Conservation (phyloP, 106 monocot species). For the Acorus gramineus region DNA sequence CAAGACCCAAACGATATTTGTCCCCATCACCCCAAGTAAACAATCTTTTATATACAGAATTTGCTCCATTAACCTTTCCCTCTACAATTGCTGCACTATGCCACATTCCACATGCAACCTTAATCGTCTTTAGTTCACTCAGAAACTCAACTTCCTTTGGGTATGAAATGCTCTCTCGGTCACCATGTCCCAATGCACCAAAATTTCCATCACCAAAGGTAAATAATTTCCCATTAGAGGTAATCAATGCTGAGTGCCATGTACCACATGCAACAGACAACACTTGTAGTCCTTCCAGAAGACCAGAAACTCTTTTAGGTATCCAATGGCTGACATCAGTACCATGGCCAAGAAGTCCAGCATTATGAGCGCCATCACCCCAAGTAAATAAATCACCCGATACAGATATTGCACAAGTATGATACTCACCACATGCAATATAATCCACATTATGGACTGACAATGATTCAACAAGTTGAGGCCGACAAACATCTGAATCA, state of each 20-base stretch:
- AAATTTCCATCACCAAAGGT: slow-evolving; percentile 83
- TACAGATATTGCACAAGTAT: slow-evolving; percentile 61
- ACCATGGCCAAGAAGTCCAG: slow-evolving; percentile 64
- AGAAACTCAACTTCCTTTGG: slow-evolving; percentile 58
- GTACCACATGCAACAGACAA: slow-evolving; percentile 58
- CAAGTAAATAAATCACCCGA: slow-evolving; percentile 75
- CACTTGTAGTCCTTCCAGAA: slow-evolving; percentile 55
- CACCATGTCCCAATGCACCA: slow-evolving; percentile 69
- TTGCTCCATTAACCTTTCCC: slow-evolving; percentile 32
- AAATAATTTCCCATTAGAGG: slow-evolving; percentile 48
- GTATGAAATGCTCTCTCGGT: slow-evolving; percentile 39
- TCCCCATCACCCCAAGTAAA: slow-evolving; percentile 91
- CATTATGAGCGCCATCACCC: slow-evolving; percentile 56
- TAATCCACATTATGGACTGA: slow-evolving; percentile 38
- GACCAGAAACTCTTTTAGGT: slow-evolving; percentile 66
- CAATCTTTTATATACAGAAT: slow-evolving; percentile 46
- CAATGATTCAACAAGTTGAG: slow-evolving; percentile 54
- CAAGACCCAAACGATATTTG: slow-evolving; percentile 63
- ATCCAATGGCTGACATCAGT: slow-evolving; percentile 58
- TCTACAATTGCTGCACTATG: slow-evolving; percentile 80
- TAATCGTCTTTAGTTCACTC: slow-evolving; percentile 37
- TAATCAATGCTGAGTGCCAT: slow-evolving; percentile 67
- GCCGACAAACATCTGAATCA: slow-evolving; percentile 42
- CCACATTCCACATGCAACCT: slow-evolving; percentile 74
- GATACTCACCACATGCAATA: slow-evolving; percentile 72